Evolutionary conservation across 202 grass and related monocot genomes (phyloP).

Genomic region (Schoenoplectus triqueter): DNA sequence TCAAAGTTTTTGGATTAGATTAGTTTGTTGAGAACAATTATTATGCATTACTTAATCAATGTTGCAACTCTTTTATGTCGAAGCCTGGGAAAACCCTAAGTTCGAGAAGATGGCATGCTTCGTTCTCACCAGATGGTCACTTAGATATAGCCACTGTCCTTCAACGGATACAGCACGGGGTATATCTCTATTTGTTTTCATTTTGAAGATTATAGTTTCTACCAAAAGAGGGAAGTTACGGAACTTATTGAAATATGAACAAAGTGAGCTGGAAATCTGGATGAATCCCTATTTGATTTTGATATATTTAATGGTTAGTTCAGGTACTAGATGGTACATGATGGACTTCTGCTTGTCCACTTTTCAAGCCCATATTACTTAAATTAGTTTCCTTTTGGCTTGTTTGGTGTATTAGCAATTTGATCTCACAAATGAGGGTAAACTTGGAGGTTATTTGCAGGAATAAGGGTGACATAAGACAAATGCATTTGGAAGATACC

Average conservation of each 20-base stretch:
- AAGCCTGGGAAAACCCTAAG: slow-evolving; percentile 85
- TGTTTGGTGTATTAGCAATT: neutral
- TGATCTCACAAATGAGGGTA: neutral
- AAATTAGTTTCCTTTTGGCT: neutral
- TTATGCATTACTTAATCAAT: neutral
- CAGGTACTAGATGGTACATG: neutral
- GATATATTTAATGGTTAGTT: neutral
- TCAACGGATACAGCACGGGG: slow-evolving; percentile 80
- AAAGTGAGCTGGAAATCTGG: neutral
- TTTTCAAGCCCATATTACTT: neutral
- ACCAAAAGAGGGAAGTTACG: neutral
- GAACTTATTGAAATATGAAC: neutral
- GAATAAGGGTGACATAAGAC: neutral
- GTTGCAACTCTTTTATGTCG: slow-evolving; percentile 9
- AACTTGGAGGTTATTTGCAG: neutral
- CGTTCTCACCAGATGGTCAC: slow-evolving; percentile 72
- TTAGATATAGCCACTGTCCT: slow-evolving; percentile 71
- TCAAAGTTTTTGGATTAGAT: neutral
- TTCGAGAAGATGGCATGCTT: slow-evolving; percentile 78
- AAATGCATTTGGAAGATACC: slow-evolving; percentile 22
- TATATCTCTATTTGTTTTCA: slow-evolving; percentile 19
- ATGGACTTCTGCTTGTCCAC: neutral
- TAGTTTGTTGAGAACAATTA: neutral
- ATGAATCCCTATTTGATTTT: neutral
- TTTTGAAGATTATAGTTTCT: slow-evolving; percentile 17